These are phyloP conservation scores for Ulota crispa DNA, from an alignment of 225 moss, liverwort and hornwort genomes.

Conservation along the genomic window DNA sequence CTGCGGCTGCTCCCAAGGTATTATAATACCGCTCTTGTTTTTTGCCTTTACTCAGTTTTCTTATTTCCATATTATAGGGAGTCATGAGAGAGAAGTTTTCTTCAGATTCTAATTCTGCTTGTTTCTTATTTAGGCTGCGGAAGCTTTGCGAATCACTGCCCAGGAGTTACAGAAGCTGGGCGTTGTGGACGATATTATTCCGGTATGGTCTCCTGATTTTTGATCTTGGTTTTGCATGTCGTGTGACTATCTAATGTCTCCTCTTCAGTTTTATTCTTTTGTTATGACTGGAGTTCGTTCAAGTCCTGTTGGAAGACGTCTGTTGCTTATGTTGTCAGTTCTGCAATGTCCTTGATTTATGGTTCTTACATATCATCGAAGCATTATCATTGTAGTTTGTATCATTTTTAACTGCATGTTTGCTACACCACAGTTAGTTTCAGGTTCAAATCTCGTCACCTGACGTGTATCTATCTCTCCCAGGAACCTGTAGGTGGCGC, in stretches of 20 bases:
- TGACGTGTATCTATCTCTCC: neutral
- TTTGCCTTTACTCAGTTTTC: neutral
- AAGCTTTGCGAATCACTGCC: constrained; percentile 89
- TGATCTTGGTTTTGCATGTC: neutral
- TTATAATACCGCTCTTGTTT: neutral
- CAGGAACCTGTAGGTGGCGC: constrained; percentile 98
- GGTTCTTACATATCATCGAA: neutral
- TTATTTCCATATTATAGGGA: neutral
- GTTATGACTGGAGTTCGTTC: neutral
- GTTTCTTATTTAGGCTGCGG: constrained; percentile 70
- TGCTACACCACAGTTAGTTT: neutral
- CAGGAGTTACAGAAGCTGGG: constrained; percentile 73
- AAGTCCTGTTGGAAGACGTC: constrained; percentile 2
- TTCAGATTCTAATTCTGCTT: constrained; percentile 11
- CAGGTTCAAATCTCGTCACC: neutral
- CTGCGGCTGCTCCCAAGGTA: constrained; percentile 88
- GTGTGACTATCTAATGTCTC: neutral
- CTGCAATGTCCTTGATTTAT: neutral
- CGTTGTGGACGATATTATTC: constrained; percentile 94
- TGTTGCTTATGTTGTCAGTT: constrained; percentile 7
- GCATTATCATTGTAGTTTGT: neutral
- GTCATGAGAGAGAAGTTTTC: neutral
- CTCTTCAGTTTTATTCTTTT: neutral
- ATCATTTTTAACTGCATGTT: neutral
- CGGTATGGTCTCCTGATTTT: constrained; percentile 46